These are phyloP conservation scores for Phytopythium ostracodes DNA, from an alignment of 352 stramenopile species.

Conservation along the genomic window DNA sequence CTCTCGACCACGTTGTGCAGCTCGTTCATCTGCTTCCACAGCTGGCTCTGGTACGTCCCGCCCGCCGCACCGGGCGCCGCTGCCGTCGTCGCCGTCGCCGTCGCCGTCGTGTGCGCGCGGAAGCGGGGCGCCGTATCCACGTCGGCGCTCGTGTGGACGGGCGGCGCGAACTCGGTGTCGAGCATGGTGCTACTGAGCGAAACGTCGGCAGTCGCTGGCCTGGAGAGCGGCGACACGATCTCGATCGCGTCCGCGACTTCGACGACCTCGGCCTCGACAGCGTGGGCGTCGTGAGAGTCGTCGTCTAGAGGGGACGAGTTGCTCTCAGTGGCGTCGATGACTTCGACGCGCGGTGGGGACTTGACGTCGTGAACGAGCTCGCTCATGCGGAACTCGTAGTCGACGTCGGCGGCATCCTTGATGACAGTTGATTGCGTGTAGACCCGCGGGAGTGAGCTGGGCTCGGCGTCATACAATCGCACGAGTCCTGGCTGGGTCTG, in stretches of 20 bases:
- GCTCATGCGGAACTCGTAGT: slow-evolving; percentile 18
- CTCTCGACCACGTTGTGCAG: slow-evolving; percentile 54
- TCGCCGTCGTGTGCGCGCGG: slow-evolving; percentile 26
- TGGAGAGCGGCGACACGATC: slow-evolving; percentile 19
- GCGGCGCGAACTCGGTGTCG: background rate
- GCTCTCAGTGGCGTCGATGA: slow-evolving; percentile 16
- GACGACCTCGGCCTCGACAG: slow-evolving; percentile 12
- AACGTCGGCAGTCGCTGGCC: slow-evolving; percentile 18
- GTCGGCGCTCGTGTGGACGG: background rate
- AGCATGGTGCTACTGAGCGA: slow-evolving; percentile 8
- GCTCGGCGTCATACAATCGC: slow-evolving; percentile 3
- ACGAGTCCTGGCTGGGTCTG: slow-evolving; percentile 11
- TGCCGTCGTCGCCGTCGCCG: background rate
- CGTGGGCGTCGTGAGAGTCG: slow-evolving; percentile 1
- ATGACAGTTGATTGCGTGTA: background rate
- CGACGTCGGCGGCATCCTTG: slow-evolving; percentile 1
- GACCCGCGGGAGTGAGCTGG: background rate
- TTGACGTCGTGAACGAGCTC: slow-evolving; percentile 9
- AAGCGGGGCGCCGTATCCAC: slow-evolving; percentile 4
- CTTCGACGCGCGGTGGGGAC: slow-evolving; percentile 23
- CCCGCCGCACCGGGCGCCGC: slow-evolving; percentile 1
- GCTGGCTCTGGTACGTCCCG: slow-evolving; percentile 51
- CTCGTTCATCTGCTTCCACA: slow-evolving; percentile 74
- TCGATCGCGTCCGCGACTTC: slow-evolving; percentile 23
- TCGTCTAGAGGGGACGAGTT: background rate